Evolutionary conservation across 345 rosid genomes (phyloP), one percentile per base, ranked within the genome.

Genomic region (Murraya koenigii): DNA sequence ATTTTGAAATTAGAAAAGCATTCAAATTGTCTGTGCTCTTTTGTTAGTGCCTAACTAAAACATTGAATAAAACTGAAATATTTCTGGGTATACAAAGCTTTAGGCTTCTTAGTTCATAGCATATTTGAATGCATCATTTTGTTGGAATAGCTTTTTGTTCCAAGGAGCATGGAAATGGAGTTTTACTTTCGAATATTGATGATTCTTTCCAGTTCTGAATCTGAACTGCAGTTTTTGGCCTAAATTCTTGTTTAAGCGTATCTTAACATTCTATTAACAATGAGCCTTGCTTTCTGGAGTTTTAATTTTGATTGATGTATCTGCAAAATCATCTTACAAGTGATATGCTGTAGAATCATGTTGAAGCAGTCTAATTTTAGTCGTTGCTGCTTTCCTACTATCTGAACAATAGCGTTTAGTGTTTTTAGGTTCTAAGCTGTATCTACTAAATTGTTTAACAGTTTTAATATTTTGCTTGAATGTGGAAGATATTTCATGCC

Each of bases 401-500:
- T 62, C 5, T 0, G 20, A 32, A 62, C 91, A 1, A 68, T 79
- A 54, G 65, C 23, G 25, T 82, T 84, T 65, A 82, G 83, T 8
- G 73, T 7, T 41, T 6, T 68, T 28, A 6, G 19, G 19, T 4
- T 49, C 2, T 28, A 23, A 8, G 14, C 23, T 1, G 14, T 19
- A 47, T 30, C 32, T 19, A 7, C 8, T 2, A 5, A 17, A 39
- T 73, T 59, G 65, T 39, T 10, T 25, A 47, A 5, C 11, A 8
- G 1, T 25, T 15, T 64, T 44, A 36, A 49, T 47, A 33, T 41
- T 5, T 25, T 75, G 44, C n/a, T 75, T 63, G 30, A 32, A 49
- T 79, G 28, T 30, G 87, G 85, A 82, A 72, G 87, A 88, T 36
- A 83, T 88, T 36, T 84, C 88, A 41, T 84, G 80, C 61, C 54